Evolutionary conservation across 371 early-diverging fungal genomes (phyloP), one percentile per base, ranked within the genome.

Genomic region (Aphelidium insulamus): DNA sequence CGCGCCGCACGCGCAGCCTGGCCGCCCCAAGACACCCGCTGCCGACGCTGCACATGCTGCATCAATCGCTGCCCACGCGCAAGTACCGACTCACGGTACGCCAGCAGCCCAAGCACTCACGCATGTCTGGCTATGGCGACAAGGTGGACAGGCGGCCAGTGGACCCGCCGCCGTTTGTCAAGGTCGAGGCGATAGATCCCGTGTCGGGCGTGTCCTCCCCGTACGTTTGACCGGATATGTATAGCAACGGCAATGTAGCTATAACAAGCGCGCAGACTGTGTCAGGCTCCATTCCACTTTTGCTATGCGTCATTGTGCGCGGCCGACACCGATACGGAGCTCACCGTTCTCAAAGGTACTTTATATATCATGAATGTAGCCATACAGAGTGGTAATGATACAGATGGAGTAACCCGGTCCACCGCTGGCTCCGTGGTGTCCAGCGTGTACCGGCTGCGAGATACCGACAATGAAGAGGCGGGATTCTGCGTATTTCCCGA

Each of bases 401-500:
- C n/a, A n/a, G n/a, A n/a, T n/a, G n/a, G n/a, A n/a, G n/a, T n/a
- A n/a, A n/a, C n/a, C n/a, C n/a, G n/a, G n/a, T 12, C 26, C 10
- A 12, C 26, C 12, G 58, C 70, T 1, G 94, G 94, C 6, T 78
- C 83, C 4, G 76, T 82, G 29, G 88, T 85, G 9, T 87, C 86
- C 0, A 83, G 86, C 1, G 50, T 86, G 23, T 79, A 81, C 49
- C 72, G 82, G 5, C 58, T 90, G 35, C 76, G 75, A 35, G 90
- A 88, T 41, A 62, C 66, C 17, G 77, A 80, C 41, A 69, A 70
- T 37, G 57, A 62, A n/a, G 82, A 84, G 37, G 91, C 82, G 28
- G 87, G 81, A 2, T 90, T 84, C 51, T 91, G 90, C 59, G 88
- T 91, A 22, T 94, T 91, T 54, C 83, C 85, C 21, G 94, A 94